phyloP scores from a whole-genome alignment of 306 rosid genomes.

The Vigna angularis region DNA sequence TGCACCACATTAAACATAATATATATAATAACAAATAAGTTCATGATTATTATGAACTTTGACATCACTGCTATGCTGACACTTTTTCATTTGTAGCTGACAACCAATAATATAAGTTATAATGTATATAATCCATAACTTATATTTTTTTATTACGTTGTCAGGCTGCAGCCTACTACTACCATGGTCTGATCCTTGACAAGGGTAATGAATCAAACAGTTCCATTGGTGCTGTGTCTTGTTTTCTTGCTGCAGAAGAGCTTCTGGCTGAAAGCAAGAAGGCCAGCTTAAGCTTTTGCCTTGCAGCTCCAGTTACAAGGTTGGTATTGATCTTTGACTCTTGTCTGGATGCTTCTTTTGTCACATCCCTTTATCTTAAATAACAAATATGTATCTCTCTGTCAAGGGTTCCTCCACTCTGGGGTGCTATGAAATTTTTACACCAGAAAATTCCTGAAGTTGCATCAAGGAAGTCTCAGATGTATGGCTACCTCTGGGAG shows the following conservation, averaged over 20 bases:
- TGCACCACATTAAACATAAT: background rate
- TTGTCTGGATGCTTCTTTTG: background rate
- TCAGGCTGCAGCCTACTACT: slow-evolving; percentile 97
- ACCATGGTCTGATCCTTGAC: slow-evolving; percentile 89
- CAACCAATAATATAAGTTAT: background rate
- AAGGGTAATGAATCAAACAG: slow-evolving; percentile 78
- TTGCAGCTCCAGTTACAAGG: slow-evolving; percentile 92
- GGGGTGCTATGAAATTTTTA: slow-evolving; percentile 90
- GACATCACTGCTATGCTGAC: no score
- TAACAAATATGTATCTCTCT: background rate
- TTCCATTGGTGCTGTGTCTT: slow-evolving; percentile 72
- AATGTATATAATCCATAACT: background rate
- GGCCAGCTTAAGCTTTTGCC: slow-evolving; percentile 84
- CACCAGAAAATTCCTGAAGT: slow-evolving; percentile 90
- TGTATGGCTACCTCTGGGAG: slow-evolving; percentile 86
- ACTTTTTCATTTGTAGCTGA: no score
- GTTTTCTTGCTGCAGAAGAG: slow-evolving; percentile 95
- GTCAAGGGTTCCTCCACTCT: slow-evolving; percentile 82
- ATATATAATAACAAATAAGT: background rate
- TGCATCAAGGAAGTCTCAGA: slow-evolving; percentile 86
- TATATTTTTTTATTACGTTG: background rate
- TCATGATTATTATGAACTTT: no score
- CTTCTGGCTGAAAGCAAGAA: slow-evolving; percentile 84
- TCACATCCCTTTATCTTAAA: background rate
- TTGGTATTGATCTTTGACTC: slow-evolving; percentile 42